These are phyloP conservation scores for Suillus hirtellus DNA, from an alignment of 768 basidiomycete species.

Conservation along the genomic window DNA sequence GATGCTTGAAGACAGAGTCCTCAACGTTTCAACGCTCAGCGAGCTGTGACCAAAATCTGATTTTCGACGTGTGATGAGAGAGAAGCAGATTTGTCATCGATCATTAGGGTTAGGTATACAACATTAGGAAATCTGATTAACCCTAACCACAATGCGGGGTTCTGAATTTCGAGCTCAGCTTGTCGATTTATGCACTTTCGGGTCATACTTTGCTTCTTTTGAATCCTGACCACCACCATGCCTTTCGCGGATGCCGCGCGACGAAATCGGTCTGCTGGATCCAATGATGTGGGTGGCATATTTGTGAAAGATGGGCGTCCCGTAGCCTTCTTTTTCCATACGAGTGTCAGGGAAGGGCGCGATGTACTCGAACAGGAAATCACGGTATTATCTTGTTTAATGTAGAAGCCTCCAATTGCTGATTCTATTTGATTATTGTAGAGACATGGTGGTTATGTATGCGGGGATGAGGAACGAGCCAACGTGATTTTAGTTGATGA, in stretches of 20 bases:
- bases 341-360: constrained; percentile 25
- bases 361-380: constrained; percentile 21
- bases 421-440: not conserved
- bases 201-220: not conserved
- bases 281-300: constrained; percentile 13
- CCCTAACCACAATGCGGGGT: constrained; percentile 34
- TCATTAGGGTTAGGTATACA: no score
- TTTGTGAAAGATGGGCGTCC: constrained; percentile 25
- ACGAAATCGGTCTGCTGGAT: constrained; percentile 1
- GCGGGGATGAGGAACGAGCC: constrained; percentile 17
- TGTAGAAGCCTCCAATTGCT: not conserved
- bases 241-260: constrained; percentile 3
- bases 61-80: no score
- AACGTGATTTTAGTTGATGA: constrained; percentile 33
- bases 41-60: no score
- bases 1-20: no score
- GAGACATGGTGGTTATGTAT: constrained; percentile 25
- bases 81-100: no score
- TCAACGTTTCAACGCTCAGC: no score
- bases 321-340: constrained; percentile 30
- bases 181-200: not conserved
- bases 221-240: not conserved
- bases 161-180: constrained; percentile 21
- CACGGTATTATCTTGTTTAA: constrained; percentile 15
- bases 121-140: constrained; percentile 3